A percentile compares a stretch with the other conserved stretches of the same genome.
Evolutionary conservation across 805 yeast genomes (phyloP).

Genomic region (Candida glaebosa): DNA sequence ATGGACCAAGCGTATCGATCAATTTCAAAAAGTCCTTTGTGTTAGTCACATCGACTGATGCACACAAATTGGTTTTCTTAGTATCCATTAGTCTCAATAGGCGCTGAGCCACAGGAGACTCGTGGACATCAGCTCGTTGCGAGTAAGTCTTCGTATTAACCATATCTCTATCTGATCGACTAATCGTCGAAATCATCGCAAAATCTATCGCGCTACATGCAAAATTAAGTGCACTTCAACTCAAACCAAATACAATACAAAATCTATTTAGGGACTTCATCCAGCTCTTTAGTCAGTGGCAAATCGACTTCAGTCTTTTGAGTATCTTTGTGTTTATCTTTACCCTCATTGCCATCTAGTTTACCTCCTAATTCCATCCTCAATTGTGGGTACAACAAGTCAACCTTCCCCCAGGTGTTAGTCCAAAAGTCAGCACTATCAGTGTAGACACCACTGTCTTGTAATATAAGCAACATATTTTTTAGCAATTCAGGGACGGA

Average conservation of each 20-base stretch:
- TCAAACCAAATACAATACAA: not conserved
- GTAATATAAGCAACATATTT: conserved; percentile 40
- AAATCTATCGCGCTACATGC: not conserved
- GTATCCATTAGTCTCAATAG: conserved; percentile 69
- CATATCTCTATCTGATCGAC: no score
- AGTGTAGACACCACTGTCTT: conserved; percentile 12
- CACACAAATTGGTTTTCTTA: conserved; percentile 88
- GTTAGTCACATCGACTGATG: conserved; percentile 85
- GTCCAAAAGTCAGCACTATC: conserved; percentile 27
- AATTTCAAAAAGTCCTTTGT: conserved; percentile 71
- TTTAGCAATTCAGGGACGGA: conserved; percentile 36
- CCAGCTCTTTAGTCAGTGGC: conserved; percentile 1
- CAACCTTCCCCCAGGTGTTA: conserved; percentile 30
- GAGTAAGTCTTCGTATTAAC: conserved; percentile 45
- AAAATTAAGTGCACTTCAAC: not conserved
- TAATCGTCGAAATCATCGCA: no score
- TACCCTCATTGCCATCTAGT: not conserved
- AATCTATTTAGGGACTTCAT: conserved; percentile 1
- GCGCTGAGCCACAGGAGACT: conserved; percentile 76
- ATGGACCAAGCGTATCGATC: conserved; percentile 83
- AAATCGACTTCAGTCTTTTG: conserved; percentile 2
- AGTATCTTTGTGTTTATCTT: no score
- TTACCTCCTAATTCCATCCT: conserved; percentile 15
- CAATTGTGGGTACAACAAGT: conserved; percentile 26
- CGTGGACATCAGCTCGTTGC: conserved; percentile 65